Evolutionary conservation across 352 stramenopile species (phyloP), one percentile per base, ranked within the genome.

Genomic region (Phytophthora colocasiae): DNA sequence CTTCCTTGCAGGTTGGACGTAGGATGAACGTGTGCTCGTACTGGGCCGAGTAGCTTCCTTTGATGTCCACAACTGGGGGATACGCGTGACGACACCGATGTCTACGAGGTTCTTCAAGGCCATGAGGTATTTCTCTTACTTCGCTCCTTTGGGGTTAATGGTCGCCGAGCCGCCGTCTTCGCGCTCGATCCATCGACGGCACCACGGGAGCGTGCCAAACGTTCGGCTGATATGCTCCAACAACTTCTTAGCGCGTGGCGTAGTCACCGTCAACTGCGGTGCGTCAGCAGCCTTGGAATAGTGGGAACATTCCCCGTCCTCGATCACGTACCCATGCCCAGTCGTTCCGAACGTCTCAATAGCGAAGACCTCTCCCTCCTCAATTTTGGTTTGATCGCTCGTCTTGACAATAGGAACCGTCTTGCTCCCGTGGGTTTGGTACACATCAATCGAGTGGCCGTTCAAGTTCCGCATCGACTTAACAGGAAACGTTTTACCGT

Each of bases 11-110:
- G 22, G 94, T 99, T 11, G 97, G 97, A 49, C 77, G 71, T 14
- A 99, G 80, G 32, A 99, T 90, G 57, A 99, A 85, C 8, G 97
- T 99, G 84, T 99, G 98, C 76, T 99, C 98, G 78, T 99, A 99
- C 82, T 99, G 98, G 8, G 98, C 96, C 31, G 98, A 97, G 78
- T 99, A 99, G 63, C 85, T 97, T 11, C 97, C 97, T 77, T 92
- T 91, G 36, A 91, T 81, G 75, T 99, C 98, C 63, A 92, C 96
- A 1, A 99, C 85, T 29, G 97, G 98, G n/a, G 97, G 97, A 72
- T 99, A 99, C 3, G 79, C 72, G 62, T 88, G 31, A 99, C 87
- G 62, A 99, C 91, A 32, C 97, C 97, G 47, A 93, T 95, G 78
- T 99, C 97, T 47, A 97, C 98, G 14, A 99, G 81, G 71, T 99